Base-by-base conservation (phyloP, 495 filamentous ascomycete genomes). In the Neurospora sp. region DNA sequence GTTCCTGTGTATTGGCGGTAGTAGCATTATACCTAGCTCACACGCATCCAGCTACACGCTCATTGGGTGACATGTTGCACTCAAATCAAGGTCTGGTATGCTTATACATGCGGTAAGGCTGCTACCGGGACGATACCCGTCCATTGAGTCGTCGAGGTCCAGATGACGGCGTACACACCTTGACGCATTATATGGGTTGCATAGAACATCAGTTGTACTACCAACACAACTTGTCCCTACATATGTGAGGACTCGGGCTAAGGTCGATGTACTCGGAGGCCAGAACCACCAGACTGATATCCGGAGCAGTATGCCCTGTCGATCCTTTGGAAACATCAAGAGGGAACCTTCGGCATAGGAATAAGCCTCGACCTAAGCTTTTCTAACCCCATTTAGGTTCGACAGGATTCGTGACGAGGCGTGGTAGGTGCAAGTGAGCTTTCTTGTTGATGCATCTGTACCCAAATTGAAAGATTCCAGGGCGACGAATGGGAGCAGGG, bases 401-500 rank as follows among this genome's bases (percentile, higher is more conserved):
- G 27, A 27, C 22, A 61, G 27, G 6, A 18, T 65, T 16, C 5
- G 53, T 65, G 22, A 65, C 53, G 7, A 65, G 53, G 22, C 22
- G 53, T 61, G 22, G 53, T 65, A 65, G 53, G 53, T 37, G 14
- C 14, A 65, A 65, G 27, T 65, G 27, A 35, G 22, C 53, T 65
- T 16, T 65, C 7, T 14, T 41, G 39, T 65, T 27, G 31, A 73
- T 70, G 72, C 68, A 69, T 69, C 40, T 46, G 22, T 72, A 70
- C 71, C 71, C 71, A 46, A 73, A 71, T 65, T 9, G 53, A 18
- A 37, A 37, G 8, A 40, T 42, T 70, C 27, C 39, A 71, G 68
- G 70, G 70, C 59, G 39, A 71, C 73, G 73, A 74, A 69, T 74
- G 59, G 35, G 72, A 73, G 11, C 18, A 38, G 27, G 53, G 16